These are phyloP conservation scores for Pleurotus giganteus DNA, from an alignment of 768 basidiomycete genomes.

Conservation along the genomic window DNA sequence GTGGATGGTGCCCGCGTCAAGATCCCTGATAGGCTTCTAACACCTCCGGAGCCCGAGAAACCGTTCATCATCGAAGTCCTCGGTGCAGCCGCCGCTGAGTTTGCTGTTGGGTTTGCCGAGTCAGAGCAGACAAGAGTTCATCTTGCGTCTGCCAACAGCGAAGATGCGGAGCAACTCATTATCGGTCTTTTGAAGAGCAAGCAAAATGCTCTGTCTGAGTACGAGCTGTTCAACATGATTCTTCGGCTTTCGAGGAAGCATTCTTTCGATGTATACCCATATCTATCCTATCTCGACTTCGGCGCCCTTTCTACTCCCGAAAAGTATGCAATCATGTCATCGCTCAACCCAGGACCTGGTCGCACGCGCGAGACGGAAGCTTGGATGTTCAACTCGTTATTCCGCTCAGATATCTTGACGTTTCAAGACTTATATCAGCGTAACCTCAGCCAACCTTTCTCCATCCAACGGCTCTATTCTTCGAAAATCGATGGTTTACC, in stretches of 20 bases:
- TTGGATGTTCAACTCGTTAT: conserved; percentile 62
- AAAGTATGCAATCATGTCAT: conserved; percentile 48
- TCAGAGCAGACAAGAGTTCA: conserved; percentile 20
- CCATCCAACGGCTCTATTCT: conserved; percentile 60
- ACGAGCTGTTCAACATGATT: conserved; percentile 54
- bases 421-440: conserved; percentile 49
- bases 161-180: conserved; percentile 42
- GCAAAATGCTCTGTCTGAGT: conserved; percentile 59
- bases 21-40: conserved; percentile 55
- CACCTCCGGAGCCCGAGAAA: conserved; percentile 42
- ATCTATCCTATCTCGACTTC: conserved; percentile 51
- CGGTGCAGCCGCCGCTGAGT: conserved; percentile 41
- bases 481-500: conserved; percentile 48
- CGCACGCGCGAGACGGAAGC: conserved; percentile 32
- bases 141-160: conserved; percentile 22
- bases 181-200: conserved; percentile 45
- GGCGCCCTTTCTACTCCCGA: conserved; percentile 51
- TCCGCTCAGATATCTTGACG: conserved; percentile 58
- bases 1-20: conserved; percentile 64
- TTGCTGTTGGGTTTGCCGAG: conserved; percentile 41
- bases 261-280: conserved; percentile 41
- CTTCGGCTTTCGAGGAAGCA: conserved; percentile 42
- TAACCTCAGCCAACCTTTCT: conserved; percentile 48
- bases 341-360: conserved; percentile 33
- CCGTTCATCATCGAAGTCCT: conserved; percentile 55